Percentiles rank a stretch among this genome's conserved stretches.
Evolutionary conservation across 805 yeast genomes (phyloP).

Genomic region (Saturnispora saitoi): DNA sequence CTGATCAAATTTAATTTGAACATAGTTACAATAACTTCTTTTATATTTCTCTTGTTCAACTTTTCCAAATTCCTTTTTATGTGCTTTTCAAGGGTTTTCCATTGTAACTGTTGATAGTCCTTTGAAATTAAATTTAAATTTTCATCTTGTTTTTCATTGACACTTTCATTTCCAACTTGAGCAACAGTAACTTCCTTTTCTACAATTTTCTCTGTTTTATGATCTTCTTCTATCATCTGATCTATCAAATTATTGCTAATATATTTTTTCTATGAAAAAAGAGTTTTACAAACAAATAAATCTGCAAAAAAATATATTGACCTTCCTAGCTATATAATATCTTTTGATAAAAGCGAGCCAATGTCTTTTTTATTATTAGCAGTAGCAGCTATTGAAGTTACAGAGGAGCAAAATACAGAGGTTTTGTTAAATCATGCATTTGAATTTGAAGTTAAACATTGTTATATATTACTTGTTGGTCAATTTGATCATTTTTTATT

Average conservation of each 20-base stretch:
- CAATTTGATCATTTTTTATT: background rate
- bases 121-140: background rate
- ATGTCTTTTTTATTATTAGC: background rate
- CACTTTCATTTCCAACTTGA: slow-evolving; percentile 11
- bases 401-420: background rate
- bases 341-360: background rate
- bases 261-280: too few species aligned
- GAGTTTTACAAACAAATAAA: background rate
- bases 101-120: slow-evolving; percentile 42
- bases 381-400: background rate
- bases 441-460: background rate
- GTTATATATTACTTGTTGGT: background rate
- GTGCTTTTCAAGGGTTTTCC: slow-evolving; percentile 44
- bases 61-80: slow-evolving; percentile 43
- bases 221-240: background rate
- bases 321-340: background rate
- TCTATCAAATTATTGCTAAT: background rate
- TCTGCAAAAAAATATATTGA: background rate
- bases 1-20: slow-evolving; percentile 50
- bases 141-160: slow-evolving; percentile 20
- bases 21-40: slow-evolving; percentile 38
- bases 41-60: slow-evolving; percentile 39
- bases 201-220: background rate
- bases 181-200: slow-evolving; percentile 3
- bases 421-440: background rate